These are phyloP conservation scores for Zalerion maritima DNA, from an alignment of 495 filamentous ascomycete genomes.

Conservation along the genomic window DNA sequence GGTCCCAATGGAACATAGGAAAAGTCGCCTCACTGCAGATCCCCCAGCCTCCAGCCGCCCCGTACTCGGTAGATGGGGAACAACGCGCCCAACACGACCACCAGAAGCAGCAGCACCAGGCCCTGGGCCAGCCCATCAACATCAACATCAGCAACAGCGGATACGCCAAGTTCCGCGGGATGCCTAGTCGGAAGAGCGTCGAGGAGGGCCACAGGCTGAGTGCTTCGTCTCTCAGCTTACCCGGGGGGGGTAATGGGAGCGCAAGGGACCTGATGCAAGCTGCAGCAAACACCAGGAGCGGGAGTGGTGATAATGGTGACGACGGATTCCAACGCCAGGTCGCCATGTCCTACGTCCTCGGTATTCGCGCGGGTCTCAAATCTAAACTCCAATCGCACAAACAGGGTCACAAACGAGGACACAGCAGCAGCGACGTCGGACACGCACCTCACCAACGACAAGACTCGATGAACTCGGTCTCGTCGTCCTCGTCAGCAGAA, in stretches of 20 bases:
- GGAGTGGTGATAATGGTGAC: conserved; percentile 3
- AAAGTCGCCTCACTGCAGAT: conserved; percentile 41
- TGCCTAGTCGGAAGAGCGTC: conserved; percentile 22
- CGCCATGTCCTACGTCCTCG: conserved; percentile 29
- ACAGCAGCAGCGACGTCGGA: neutral
- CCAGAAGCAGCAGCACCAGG: conserved; percentile 6
- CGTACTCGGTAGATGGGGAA: no score
- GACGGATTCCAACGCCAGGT: conserved; percentile 33
- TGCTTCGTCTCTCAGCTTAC: conserved; percentile 15
- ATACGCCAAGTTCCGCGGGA: conserved; percentile 33
- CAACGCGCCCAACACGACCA: no score
- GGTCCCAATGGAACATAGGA: conserved; percentile 81
- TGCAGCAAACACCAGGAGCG: neutral
- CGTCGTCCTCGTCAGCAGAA: conserved; percentile 18
- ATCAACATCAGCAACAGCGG: conserved; percentile 32
- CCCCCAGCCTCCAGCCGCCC: conserved; percentile 17
- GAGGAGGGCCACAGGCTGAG: conserved; percentile 17
- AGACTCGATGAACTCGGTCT: conserved; percentile 20
- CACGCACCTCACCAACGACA: conserved; percentile 21
- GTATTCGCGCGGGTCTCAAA: no score
- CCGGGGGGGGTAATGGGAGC: no score
- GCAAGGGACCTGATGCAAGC: conserved; percentile 3
- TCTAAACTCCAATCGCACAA: no score
- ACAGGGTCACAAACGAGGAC: no score
- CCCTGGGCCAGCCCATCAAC: conserved; percentile 23